These are phyloP conservation scores for Ambrosiella cleistominuta DNA, from an alignment of 2,329 filamentous ascomycete species.

Conservation along the genomic window DNA sequence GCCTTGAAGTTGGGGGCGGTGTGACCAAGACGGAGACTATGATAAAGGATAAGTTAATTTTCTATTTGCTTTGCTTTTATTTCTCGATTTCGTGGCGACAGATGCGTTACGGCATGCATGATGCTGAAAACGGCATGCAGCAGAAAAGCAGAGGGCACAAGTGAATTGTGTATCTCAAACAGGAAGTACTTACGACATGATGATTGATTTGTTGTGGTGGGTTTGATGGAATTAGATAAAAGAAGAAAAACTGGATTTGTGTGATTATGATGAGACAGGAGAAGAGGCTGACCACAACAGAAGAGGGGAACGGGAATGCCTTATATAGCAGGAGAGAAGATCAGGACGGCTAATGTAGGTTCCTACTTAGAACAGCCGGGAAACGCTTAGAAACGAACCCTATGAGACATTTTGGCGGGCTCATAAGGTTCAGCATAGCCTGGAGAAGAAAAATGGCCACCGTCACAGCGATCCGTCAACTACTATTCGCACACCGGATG, in stretches of 20 bases:
- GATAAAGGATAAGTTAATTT: no score
- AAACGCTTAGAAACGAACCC: slow-evolving; percentile 9
- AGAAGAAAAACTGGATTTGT: neutral
- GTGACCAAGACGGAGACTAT: slow-evolving; percentile 41
- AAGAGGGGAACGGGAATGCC: slow-evolving; percentile 6
- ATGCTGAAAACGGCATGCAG: no score
- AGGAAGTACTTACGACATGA: slow-evolving; percentile 11
- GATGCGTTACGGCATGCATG: no score
- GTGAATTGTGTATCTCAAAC: neutral
- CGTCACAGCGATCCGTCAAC: no score
- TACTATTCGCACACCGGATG: neutral
- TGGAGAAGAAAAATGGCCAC: no score
- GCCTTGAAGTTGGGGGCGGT: slow-evolving; percentile 68
- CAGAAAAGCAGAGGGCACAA: neutral
- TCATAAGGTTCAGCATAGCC: no score
- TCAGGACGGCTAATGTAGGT: neutral
- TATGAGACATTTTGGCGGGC: no score
- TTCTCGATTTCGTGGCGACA: no score
- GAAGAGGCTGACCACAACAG: neutral
- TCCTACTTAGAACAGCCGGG: slow-evolving; percentile 1
- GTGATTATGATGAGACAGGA: neutral
- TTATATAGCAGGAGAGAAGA: slow-evolving; percentile 6
- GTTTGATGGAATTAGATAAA: neutral
- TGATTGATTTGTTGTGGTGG: slow-evolving; percentile 1
- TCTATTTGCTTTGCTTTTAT: no score